Conservation (phyloP, 2,329 filamentous ascomycete genomes). For the Pseudocercospora macadamiae region DNA sequence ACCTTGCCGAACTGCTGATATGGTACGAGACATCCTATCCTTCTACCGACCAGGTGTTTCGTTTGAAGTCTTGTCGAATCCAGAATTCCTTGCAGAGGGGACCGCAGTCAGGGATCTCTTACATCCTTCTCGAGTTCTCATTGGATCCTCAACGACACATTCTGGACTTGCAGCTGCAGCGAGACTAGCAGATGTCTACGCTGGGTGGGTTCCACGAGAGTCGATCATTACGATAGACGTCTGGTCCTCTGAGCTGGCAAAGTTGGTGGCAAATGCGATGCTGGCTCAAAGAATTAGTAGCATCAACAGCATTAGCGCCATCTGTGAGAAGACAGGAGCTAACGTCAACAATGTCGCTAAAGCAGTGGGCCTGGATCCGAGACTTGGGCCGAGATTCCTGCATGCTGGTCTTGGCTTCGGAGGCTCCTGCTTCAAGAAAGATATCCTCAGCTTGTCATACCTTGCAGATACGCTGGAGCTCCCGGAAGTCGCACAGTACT, state of each 20-base stretch:
- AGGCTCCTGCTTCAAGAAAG: constrained; percentile 80
- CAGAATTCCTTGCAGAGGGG: constrained; percentile 78
- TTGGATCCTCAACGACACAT: constrained; percentile 66
- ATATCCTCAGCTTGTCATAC: constrained; percentile 73
- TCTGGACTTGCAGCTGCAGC: constrained; percentile 64
- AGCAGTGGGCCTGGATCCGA: constrained; percentile 66
- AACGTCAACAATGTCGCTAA: constrained; percentile 72
- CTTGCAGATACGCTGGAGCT: constrained; percentile 71
- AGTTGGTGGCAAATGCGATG: constrained; percentile 78
- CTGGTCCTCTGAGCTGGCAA: constrained; percentile 77
- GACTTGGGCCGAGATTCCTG: constrained; percentile 73
- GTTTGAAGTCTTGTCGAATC: constrained; percentile 79
- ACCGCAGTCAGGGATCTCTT: constrained; percentile 73
- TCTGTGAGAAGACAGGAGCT: constrained; percentile 75
- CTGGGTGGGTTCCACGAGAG: constrained; percentile 67
- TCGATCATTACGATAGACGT: constrained; percentile 72
- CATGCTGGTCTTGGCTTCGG: constrained; percentile 77
- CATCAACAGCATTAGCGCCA: constrained; percentile 76
- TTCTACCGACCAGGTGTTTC: constrained; percentile 60
- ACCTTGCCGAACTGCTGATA: constrained; percentile 71
- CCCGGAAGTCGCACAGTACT: constrained; percentile 73
- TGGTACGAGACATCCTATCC: constrained; percentile 65
- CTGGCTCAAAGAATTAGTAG: constrained; percentile 77
- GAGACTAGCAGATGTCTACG: constrained; percentile 67
- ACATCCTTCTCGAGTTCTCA: constrained; percentile 71